Base-by-base conservation (phyloP, 2,329 filamentous ascomycete genomes). In the Raffaelea deltoideospora region DNA sequence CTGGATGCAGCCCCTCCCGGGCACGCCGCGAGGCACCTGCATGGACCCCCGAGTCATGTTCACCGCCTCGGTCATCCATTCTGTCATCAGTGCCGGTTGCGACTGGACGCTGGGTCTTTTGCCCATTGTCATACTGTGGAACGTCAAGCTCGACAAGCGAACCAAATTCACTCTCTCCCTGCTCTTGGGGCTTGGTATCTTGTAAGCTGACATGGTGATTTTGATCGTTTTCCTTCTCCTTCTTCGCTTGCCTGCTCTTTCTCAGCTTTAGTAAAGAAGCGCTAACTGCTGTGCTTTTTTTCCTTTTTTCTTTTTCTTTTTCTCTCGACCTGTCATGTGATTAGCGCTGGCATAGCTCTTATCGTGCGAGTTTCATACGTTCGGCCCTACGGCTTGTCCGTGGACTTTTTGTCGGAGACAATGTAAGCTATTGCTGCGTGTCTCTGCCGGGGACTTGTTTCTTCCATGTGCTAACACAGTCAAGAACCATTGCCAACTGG, bases 111-210 rank as follows among this genome's bases (percentile, higher is more conserved):
- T 70, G 11, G 66, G 61, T 2, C 46, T 67, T 4, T 47, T 72
- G 5, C 68, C 69, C 1, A 55, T 69, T 7, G 58, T 59, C 11
- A 58, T 72, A 28, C 53, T 72, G 0, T 69, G 65, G 62, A 52
- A 60, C 17, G 53, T 70, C 26, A 59, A 64, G 39, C 64, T 72
- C 52, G 61, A 60, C 30, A 49, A 48, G 28, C 53, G 56, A 27
- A 64, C 60, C 4, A 70, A 69, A 44, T 36, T 60, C 6, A 53
- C 60, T 14, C 54, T 72, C 21, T 59, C 57, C 5, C 44, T 59
- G 3, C 57, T 73, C 33, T 48, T 72, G 3, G 57, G 62, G 29
- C 60, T 71, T 51, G 67, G 60, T 11, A 58, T 66, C 40, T 48
- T 70, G 64, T 69, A 51, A 49, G 57, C n/a, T 48, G 2, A 18